Evolutionary conservation across 345 rosid genomes (phyloP), one percentile per base, ranked within the genome.

Genomic region (Euclidium syriacum): DNA sequence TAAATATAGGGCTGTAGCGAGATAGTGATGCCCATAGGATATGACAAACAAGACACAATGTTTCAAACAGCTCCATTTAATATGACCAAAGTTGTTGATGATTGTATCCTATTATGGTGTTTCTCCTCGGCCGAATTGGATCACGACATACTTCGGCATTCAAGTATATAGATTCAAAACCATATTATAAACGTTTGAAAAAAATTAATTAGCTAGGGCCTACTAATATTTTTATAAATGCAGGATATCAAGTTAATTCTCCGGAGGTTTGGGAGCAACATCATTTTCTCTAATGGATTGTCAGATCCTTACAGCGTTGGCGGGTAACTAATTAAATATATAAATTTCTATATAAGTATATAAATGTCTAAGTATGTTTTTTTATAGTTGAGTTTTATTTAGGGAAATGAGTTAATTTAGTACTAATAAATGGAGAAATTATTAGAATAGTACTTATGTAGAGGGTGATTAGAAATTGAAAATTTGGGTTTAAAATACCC

Each of bases 91-190:
- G 78, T 56, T 67, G 73, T 62, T 7, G 61, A 65, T 1, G 42
- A 42, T 2, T 89, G 96, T 76, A 35, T 52, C 64, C 22, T 5
- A 17, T 12, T 86, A 75, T 56, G 87, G 91, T 17, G 80, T 89
- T 66, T 36, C 52, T 18, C 89, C 96, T 42, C 76, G 74, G 43
- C 91, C 88, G 58, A 87, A 84, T 41, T 89, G 94, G 96, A 42
- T 78, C 70, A 76, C 89, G 12, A 75, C 90, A 12, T 77, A 82
- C 38, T 84, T 70, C 11, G 83, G 83, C 24, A 74, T 81, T 48
- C 77, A 63, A 50, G 86, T 60, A 40, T 32, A 10, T 54, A n/a
- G n/a, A n/a, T n/a, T n/a, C n/a, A n/a, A n/a, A n/a, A n/a, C n/a
- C n/a, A n/a, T n/a, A n/a, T n/a, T n/a, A n/a, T n/a, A n/a, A n/a